Percentiles rank a stretch among this genome's conserved stretches.
Conservation (phyloP, 805 yeast genomes). For the Ogataea dorogensis region DNA sequence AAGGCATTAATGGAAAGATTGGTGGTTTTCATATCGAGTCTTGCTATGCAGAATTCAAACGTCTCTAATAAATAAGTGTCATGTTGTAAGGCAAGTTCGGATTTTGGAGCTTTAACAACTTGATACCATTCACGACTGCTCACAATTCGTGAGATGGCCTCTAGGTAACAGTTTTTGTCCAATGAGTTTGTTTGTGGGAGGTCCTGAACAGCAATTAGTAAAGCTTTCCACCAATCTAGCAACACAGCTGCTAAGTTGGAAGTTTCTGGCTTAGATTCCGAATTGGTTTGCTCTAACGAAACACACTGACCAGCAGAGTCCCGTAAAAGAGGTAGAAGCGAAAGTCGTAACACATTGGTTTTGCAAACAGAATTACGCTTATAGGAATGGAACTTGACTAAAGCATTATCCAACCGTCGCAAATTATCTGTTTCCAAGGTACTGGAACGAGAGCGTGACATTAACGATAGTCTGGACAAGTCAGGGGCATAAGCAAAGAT, state of each 20-base stretch:
- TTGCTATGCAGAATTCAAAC: slow-evolving; percentile 48
- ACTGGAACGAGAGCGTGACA: slow-evolving; percentile 2
- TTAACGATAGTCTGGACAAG: slow-evolving; percentile 4
- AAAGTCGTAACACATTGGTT: slow-evolving; percentile 47
- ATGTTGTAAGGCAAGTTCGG: slow-evolving; percentile 27
- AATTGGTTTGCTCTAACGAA: neutral
- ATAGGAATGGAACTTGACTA: slow-evolving; percentile 41
- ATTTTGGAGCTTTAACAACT: slow-evolving; percentile 15
- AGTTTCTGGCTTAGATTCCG: slow-evolving; percentile 2
- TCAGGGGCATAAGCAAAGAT: neutral
- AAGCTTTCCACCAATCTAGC: slow-evolving; percentile 54
- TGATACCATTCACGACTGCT: slow-evolving; percentile 47
- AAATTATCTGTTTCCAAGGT: slow-evolving; percentile 4
- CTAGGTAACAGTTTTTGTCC: slow-evolving; percentile 53
- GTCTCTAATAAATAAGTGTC: slow-evolving; percentile 47
- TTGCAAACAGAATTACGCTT: slow-evolving; percentile 39
- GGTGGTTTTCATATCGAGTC: slow-evolving; percentile 48
- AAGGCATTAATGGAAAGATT: slow-evolving; percentile 62
- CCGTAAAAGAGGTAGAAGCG: slow-evolving; percentile 46
- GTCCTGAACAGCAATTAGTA: slow-evolving; percentile 35
- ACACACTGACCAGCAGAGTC: slow-evolving; percentile 14
- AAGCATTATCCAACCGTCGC: slow-evolving; percentile 38
- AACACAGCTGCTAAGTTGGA: slow-evolving; percentile 23
- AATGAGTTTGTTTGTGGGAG: slow-evolving; percentile 38
- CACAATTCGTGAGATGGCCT: slow-evolving; percentile 51